Percentiles rank a stretch among this genome's conserved stretches.
Evolutionary conservation across 768 basidiomycete species (phyloP).

Genomic region (Lactarius sanguifluus): DNA sequence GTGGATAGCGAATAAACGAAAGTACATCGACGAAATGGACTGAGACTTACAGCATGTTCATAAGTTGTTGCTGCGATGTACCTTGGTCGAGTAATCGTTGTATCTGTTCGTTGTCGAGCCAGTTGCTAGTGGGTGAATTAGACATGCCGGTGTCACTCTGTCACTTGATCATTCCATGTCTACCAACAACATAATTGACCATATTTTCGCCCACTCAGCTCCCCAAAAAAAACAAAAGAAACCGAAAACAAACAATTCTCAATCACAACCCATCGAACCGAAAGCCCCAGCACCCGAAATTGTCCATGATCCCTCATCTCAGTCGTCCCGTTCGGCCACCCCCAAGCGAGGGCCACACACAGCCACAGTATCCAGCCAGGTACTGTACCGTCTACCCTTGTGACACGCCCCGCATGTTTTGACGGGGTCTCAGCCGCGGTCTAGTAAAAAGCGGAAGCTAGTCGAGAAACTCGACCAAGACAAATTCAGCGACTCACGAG

Average conservation of each 20-base stretch:
- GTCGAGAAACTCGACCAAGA: slow-evolving; percentile 40
- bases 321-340: slow-evolving; percentile 29
- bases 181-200: slow-evolving; percentile 55
- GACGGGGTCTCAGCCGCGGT: not conserved
- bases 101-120: slow-evolving; percentile 26
- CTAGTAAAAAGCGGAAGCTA: slow-evolving; percentile 31
- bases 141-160: slow-evolving; percentile 7
- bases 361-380: no score
- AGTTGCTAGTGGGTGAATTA: slow-evolving; percentile 21
- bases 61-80: slow-evolving; percentile 25
- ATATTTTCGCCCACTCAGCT: slow-evolving; percentile 62
- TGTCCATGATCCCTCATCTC: slow-evolving; percentile 61
- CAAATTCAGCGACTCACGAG: slow-evolving; percentile 73
- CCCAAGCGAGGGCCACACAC: slow-evolving; percentile 35
- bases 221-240: slow-evolving; percentile 42
- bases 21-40: not conserved
- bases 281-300: slow-evolving; percentile 50
- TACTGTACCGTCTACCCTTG: no score
- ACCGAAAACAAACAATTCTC: slow-evolving; percentile 45
- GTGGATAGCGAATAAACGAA: not conserved
- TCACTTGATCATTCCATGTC: not conserved
- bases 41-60: slow-evolving; percentile 29
- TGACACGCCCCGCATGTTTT: no score
- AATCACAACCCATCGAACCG: slow-evolving; percentile 32
- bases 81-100: slow-evolving; percentile 29